Percentiles rank a stretch among this genome's conserved stretches.
These are phyloP conservation scores for Sporisorium iseilematis-ciliati DNA, from an alignment of 1,284 basidiomycete species.

Conservation along the genomic window DNA sequence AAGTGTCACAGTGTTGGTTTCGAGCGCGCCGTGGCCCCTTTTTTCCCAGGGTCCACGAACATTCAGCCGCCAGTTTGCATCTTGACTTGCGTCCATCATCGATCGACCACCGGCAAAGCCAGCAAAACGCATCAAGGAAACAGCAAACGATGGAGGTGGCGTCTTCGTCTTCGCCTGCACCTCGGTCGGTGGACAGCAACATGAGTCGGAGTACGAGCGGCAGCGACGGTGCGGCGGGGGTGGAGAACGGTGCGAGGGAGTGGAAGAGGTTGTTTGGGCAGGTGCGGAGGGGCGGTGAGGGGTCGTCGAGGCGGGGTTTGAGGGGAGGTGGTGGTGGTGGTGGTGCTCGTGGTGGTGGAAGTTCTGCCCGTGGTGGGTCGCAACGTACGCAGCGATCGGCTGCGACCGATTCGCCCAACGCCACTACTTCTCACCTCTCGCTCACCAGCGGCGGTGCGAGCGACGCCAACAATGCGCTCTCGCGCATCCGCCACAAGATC, in stretches of 20 bases:
- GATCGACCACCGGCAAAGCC: neutral
- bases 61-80: neutral
- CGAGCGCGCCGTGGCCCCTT: neutral
- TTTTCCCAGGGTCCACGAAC: neutral
- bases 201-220: constrained; percentile 21
- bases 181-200: constrained; percentile 23
- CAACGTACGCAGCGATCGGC: too few relatives aligned
- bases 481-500: constrained; percentile 38
- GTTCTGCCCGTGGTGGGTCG: neutral
- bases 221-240: constrained; percentile 18
- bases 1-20: constrained; percentile 1
- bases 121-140: neutral
- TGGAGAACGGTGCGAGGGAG: constrained; percentile 13
- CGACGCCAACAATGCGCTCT: constrained; percentile 18
- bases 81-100: constrained; percentile 1
- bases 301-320: too few relatives aligned
- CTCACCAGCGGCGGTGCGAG: constrained; percentile 5
- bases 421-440: neutral
- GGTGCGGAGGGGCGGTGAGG: constrained; percentile 4
- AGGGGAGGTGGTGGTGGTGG: neutral
- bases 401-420: neutral
- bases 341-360: constrained; percentile 7
- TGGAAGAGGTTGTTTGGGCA: constrained; percentile 35
- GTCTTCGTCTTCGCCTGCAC: constrained; percentile 6
- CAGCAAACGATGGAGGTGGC: constrained; percentile 8